A percentile compares a stretch with the other conserved stretches of the same genome.
Conservation (phyloP, 495 filamentous ascomycete genomes). For the Tuber melanosporum region DNA sequence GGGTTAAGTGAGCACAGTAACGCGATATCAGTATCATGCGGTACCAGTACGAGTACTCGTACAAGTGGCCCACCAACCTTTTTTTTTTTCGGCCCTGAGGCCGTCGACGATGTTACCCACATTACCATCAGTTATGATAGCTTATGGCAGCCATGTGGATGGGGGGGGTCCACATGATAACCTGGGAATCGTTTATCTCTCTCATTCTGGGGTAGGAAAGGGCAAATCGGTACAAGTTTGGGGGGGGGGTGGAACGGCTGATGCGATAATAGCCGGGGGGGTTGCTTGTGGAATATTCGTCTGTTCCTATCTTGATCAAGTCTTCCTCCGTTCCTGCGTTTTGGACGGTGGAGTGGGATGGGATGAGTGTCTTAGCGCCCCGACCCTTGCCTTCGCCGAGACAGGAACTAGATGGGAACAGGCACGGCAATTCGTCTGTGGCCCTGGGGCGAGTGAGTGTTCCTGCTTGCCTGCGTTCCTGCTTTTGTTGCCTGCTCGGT, state of each 20-base stretch:
- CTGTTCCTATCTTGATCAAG: slow-evolving; percentile 27
- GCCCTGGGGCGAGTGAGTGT: neutral
- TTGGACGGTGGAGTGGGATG: neutral
- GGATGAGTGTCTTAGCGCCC: slow-evolving; percentile 39
- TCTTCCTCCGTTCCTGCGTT: slow-evolving; percentile 33
- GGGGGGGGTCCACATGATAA: slow-evolving; percentile 22
- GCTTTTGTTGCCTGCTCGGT: neutral
- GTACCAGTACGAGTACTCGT: neutral
- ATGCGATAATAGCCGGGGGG: slow-evolving; percentile 21
- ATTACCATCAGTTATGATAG: neutral
- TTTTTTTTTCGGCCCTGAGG: neutral
- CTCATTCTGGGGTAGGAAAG: slow-evolving; percentile 28
- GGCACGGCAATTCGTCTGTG: neutral
- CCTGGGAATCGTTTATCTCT: slow-evolving; percentile 38
- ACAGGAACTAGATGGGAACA: slow-evolving; percentile 1
- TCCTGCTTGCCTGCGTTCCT: neutral
- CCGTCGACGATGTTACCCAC: neutral
- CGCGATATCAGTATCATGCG: neutral
- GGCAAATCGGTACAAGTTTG: neutral
- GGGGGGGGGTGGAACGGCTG: slow-evolving; percentile 17
- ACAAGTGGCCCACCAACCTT: neutral
- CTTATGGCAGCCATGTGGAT: neutral
- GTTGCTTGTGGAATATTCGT: slow-evolving; percentile 15
- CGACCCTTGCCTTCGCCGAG: slow-evolving; percentile 19
- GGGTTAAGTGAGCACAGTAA: neutral